Evolutionary conservation across 1,284 basidiomycete species (phyloP).

Genomic region (Entoloma clypeatum): DNA sequence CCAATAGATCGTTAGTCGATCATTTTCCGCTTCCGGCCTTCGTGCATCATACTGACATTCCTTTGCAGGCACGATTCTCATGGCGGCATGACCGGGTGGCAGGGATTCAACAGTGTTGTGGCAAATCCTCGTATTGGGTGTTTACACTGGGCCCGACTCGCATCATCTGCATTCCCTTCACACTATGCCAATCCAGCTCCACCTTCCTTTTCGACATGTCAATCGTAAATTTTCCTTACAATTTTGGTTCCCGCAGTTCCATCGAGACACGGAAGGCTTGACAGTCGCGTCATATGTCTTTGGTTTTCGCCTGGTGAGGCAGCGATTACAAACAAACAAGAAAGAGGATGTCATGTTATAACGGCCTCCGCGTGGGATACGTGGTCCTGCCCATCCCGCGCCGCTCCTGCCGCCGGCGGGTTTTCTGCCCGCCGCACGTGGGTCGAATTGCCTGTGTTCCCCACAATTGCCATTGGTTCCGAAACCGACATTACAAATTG

Average conservation of each 20-base stretch:
- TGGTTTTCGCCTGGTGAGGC: constrained; percentile 50
- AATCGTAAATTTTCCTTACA: neutral
- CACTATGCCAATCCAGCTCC: constrained; percentile 28
- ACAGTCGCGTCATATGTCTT: constrained; percentile 54
- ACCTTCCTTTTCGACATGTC: neutral
- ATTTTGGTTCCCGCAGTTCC: constrained; percentile 44
- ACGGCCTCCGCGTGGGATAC: constrained; percentile 44
- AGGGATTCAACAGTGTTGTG: constrained; percentile 48
- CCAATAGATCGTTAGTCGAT: constrained; percentile 47
- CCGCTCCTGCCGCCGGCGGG: constrained; percentile 50
- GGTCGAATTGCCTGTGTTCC: constrained; percentile 53
- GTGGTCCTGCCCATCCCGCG: constrained; percentile 54
- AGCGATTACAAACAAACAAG: constrained; percentile 48
- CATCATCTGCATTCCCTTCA: constrained; percentile 52
- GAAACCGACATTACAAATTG: constrained; percentile 2
- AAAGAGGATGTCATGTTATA: constrained; percentile 55
- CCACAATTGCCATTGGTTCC: too few species aligned
- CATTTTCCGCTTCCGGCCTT: neutral
- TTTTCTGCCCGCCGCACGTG: constrained; percentile 55
- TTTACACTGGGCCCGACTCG: constrained; percentile 56
- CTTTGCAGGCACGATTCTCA: constrained; percentile 47
- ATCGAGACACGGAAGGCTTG: constrained; percentile 53
- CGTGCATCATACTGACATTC: neutral
- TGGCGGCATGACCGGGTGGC: constrained; percentile 54
- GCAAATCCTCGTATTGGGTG: constrained; percentile 46